Percentiles rank a stretch among this genome's conserved stretches.
Conservation (phyloP, 1,284 basidiomycete species). For the Ustilago xerochloae region DNA sequence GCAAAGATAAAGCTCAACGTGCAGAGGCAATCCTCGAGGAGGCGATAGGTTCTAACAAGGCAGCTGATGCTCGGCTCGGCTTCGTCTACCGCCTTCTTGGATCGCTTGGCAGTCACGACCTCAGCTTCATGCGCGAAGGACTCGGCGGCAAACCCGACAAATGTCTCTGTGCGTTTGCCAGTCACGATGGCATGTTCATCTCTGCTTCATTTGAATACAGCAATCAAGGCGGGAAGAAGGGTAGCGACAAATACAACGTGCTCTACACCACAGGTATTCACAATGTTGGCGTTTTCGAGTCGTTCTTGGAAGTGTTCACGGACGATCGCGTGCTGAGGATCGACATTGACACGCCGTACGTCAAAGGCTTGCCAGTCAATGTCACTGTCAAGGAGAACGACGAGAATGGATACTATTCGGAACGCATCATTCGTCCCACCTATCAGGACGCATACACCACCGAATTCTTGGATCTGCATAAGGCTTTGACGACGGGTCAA, state of each 20-base stretch:
- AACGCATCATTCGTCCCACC: conserved; percentile 65
- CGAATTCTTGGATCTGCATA: conserved; percentile 66
- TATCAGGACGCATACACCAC: conserved; percentile 70
- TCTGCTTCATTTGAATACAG: conserved; percentile 44
- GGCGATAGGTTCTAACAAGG: conserved; percentile 48
- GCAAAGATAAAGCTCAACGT: conserved; percentile 18
- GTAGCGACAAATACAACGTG: conserved; percentile 33
- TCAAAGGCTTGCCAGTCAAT: conserved; percentile 70
- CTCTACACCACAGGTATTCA: conserved; percentile 56
- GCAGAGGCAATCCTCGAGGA: conserved; percentile 39
- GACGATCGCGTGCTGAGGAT: conserved; percentile 69
- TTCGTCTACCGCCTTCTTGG: conserved; percentile 67
- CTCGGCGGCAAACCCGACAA: conserved; percentile 44
- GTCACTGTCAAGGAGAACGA: conserved; percentile 65
- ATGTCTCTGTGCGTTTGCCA: conserved; percentile 42
- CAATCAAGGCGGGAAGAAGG: conserved; percentile 20
- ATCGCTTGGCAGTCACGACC: conserved; percentile 68
- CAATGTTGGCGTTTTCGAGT: conserved; percentile 69
- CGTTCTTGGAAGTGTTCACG: conserved; percentile 70
- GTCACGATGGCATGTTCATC: conserved; percentile 50
- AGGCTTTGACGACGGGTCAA: conserved; percentile 45
- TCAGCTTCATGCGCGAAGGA: conserved; percentile 69
- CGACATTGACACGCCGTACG: conserved; percentile 67
- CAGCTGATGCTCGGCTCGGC: conserved; percentile 52
- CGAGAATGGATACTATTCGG: conserved; percentile 58